Evolutionary conservation across 805 yeast species (phyloP).

Genomic region (Suhomyces kilbournensis): DNA sequence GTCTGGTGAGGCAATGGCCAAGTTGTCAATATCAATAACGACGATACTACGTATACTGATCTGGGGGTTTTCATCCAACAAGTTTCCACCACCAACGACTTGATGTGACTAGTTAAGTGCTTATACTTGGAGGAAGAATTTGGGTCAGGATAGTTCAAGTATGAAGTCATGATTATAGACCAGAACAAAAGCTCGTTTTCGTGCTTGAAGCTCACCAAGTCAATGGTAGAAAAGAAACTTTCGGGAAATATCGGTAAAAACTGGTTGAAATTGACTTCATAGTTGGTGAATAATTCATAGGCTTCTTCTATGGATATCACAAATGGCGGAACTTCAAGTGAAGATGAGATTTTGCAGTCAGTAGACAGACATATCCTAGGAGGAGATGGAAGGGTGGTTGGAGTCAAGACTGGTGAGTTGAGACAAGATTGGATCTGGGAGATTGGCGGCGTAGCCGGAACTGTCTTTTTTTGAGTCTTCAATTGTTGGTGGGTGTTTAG

Average conservation of each 20-base stretch:
- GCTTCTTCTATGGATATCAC: slow-evolving; percentile 10
- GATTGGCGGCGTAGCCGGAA: slow-evolving; percentile 9
- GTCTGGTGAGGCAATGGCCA: slow-evolving; percentile 41
- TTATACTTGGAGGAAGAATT: slow-evolving; percentile 18
- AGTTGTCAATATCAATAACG: slow-evolving; percentile 41
- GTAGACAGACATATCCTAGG: background rate
- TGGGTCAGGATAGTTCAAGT: slow-evolving; percentile 19
- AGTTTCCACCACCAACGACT: slow-evolving; percentile 36
- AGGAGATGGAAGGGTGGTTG: background rate
- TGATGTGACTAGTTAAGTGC: slow-evolving; percentile 29
- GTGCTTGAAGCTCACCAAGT: slow-evolving; percentile 10
- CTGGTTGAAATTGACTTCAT: slow-evolving; percentile 26
- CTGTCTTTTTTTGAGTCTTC: background rate
- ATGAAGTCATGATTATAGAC: slow-evolving; percentile 37
- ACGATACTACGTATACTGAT: slow-evolving; percentile 36
- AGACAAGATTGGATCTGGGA: slow-evolving; percentile 13
- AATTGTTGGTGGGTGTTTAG: background rate
- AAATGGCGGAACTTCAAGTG: slow-evolving; percentile 1
- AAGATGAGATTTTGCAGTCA: background rate
- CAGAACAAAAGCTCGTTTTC: slow-evolving; percentile 40
- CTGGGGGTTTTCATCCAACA: slow-evolving; percentile 48
- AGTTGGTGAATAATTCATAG: slow-evolving; percentile 17
- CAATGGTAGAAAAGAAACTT: slow-evolving; percentile 14
- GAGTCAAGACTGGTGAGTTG: slow-evolving; percentile 6
- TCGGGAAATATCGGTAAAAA: slow-evolving; percentile 30